phyloP scores from a whole-genome alignment of 129 eudicot species.

The Daucus carota region DNA sequence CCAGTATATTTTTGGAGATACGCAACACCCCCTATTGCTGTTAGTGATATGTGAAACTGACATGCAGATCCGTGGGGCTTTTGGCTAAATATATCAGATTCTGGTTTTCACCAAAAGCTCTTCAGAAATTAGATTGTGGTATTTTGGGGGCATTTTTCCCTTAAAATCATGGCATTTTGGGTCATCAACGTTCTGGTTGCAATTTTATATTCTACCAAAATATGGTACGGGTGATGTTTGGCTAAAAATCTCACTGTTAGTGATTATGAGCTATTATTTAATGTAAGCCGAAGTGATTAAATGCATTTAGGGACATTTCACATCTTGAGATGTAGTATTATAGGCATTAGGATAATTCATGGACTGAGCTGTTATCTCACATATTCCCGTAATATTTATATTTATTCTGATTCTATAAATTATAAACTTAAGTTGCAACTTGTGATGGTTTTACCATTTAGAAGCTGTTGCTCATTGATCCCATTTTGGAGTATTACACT shows the following conservation, averaged over 20 bases:
- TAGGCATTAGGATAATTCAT: background rate
- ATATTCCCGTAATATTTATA: background rate
- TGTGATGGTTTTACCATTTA: background rate
- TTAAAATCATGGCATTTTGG: background rate
- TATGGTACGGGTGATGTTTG: background rate
- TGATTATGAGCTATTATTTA: background rate
- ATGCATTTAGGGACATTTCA: background rate
- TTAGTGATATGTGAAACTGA: background rate
- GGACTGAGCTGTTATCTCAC: background rate
- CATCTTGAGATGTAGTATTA: background rate
- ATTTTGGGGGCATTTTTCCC: background rate
- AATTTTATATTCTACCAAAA: background rate
- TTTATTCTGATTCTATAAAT: background rate
- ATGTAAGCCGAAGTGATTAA: background rate
- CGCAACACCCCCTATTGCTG: background rate
- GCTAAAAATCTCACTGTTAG: background rate
- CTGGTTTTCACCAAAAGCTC: background rate
- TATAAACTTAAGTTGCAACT: background rate
- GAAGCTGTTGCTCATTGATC: background rate
- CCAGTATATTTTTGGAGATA: no score
- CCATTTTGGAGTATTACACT: background rate
- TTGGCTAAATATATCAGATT: background rate
- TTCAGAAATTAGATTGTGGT: background rate
- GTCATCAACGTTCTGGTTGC: background rate
- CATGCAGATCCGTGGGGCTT: background rate